Base-by-base conservation (phyloP, 345 rosid species). In the Stellera chamaejasme region DNA sequence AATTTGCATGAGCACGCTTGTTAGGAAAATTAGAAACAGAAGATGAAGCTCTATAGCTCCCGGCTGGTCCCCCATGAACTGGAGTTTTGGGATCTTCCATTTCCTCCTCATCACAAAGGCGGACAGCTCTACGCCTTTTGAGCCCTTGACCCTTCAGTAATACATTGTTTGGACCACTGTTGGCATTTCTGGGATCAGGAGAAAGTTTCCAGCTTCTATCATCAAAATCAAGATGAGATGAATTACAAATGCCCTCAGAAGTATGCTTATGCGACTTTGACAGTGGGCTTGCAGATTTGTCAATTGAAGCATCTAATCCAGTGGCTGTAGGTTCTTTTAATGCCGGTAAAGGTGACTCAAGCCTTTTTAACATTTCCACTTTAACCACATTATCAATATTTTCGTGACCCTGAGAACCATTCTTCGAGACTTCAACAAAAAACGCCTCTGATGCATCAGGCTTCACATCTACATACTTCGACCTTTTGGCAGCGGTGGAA, bases 21-120 rank as follows among this genome's bases (percentile, higher is more conserved):
- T 75, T 77, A 52, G 55, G 23, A 62, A 50, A 47, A 65, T 64
- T 72, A 32, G 70, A 44, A 67, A 62, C 66, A 58, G 68, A 61
- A 14, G 60, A 28, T 39, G 77, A 56, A 43, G 52, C 68, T 56
- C 58, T 74, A 50, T 52, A 52, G 69, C 55, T 75, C 67, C 56
- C 69, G 25, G 60, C 58, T 52, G 72, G 58, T 55, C 69, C 80
- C 60, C 81, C 85, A 61, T 83, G 87, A 67, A 85, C 75, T 28
- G 97, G 95, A 77, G 95, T 89, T 75, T 86, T 85, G 27, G 82
- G 84, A 55, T 72, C 65, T 59, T 73, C 80, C 52, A 77, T 81
- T 48, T 71, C 80, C 14, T 79, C 84, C 15, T 75, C 88, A 42
- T 80, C 87, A 39, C 52, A 72, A 32, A 85, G 74, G 72, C 84